Evolutionary conservation across 139 green algal species (phyloP).

Genomic region (Chlamydomonas asymmetrica): DNA sequence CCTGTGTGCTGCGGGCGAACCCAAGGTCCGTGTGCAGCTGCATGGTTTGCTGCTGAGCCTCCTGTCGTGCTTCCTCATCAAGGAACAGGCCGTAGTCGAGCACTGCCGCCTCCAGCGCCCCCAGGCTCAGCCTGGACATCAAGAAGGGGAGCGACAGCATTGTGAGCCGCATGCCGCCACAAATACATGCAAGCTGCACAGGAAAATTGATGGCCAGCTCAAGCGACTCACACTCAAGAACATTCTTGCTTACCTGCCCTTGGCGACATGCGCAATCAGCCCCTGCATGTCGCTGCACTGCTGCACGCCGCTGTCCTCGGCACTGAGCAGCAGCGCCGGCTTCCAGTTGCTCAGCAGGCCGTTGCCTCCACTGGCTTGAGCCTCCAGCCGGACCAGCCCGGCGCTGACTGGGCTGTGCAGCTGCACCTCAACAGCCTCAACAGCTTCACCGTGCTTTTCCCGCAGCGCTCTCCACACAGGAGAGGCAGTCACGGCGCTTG

Average conservation of each 20-base stretch:
- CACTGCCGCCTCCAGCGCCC: background rate
- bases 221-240: no score
- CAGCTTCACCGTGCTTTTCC: background rate
- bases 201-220: no score
- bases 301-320: background rate
- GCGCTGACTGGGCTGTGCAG: background rate
- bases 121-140: no score
- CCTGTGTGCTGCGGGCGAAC: background rate
- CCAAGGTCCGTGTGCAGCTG: no score
- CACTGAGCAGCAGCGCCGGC: conserved; percentile 1
- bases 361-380: background rate
- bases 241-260: no score
- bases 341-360: conserved; percentile 19
- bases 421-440: background rate
- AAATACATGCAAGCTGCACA: no score
- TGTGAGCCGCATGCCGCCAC: no score
- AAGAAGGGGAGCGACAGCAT: no score
- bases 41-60: no score
- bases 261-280: background rate
- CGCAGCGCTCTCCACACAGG: background rate
- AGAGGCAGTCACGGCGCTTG: background rate
- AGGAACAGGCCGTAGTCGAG: conserved; percentile 13
- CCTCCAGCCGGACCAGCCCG: conserved; percentile 15
- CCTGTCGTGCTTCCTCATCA: no score
- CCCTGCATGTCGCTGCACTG: background rate